These are phyloP conservation scores for Fraxinus americana DNA, from an alignment of 257 asterid species.

Conservation along the genomic window DNA sequence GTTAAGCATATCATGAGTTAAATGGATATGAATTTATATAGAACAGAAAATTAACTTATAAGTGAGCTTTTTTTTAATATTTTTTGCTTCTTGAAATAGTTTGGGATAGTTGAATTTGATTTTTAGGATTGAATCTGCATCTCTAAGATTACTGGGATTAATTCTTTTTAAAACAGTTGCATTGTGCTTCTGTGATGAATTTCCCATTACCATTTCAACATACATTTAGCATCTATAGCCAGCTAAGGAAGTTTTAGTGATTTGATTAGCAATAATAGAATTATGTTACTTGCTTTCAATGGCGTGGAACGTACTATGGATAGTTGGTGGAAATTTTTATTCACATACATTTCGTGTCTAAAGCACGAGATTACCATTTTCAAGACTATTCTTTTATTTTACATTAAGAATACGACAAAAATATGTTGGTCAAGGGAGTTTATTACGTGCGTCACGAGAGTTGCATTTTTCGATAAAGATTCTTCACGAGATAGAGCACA, in stretches of 20 bases:
- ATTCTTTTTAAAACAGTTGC: constrained; percentile 5
- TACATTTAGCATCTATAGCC: background rate
- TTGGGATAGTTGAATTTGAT: constrained; percentile 1
- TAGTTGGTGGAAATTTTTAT: no score
- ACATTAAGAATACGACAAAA: no score
- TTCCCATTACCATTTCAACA: constrained; percentile 17
- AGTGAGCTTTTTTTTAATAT: background rate
- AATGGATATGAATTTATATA: background rate
- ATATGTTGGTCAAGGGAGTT: no score
- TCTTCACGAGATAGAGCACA: no score
- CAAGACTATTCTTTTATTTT: no score
- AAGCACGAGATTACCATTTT: no score
- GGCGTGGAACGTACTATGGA: constrained; percentile 3
- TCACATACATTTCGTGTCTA: no score
- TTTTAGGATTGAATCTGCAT: background rate
- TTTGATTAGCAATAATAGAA: background rate
- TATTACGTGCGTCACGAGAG: no score
- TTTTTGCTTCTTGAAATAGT: background rate
- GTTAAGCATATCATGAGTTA: background rate
- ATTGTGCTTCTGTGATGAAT: constrained; percentile 16
- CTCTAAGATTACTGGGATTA: background rate
- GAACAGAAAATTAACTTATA: background rate
- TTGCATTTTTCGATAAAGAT: no score
- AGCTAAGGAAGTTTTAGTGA: background rate
- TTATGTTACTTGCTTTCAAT: background rate